Percentiles rank a stretch among this genome's conserved stretches.
phyloP scores from a whole-genome alignment of 1,284 basidiomycete genomes.

The Apiotrichum gamsii region DNA sequence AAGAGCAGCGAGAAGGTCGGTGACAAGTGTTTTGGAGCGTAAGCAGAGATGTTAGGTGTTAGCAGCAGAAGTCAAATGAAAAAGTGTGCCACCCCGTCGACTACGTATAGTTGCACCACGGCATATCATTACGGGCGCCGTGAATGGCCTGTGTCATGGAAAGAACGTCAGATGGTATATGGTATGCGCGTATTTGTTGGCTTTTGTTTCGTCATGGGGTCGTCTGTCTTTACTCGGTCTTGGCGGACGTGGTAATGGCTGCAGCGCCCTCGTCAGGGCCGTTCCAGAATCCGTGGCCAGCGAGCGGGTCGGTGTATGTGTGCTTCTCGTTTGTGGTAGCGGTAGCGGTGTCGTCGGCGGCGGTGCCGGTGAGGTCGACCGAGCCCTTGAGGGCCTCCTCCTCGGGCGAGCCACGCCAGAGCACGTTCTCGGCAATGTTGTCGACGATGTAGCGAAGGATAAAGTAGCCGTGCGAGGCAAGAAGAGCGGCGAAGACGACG shows the following conservation, averaged over 20 bases:
- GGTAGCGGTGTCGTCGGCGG: not conserved
- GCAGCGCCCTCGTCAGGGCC: constrained; percentile 36
- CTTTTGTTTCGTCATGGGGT: too few species aligned
- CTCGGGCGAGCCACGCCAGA: constrained; percentile 68
- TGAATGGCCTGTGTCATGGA: too few species aligned
- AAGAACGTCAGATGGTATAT: too few species aligned
- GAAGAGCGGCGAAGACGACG: constrained; percentile 66
- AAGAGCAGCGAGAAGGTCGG: too few species aligned
- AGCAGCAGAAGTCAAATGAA: too few species aligned
- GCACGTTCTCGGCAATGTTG: constrained; percentile 62
- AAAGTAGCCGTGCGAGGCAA: constrained; percentile 73
- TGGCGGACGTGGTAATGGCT: constrained; percentile 31
- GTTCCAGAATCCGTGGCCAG: constrained; percentile 36
- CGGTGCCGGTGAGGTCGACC: not conserved
- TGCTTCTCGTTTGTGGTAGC: not conserved
- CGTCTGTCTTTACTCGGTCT: constrained; percentile 36
- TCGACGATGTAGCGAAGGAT: constrained; percentile 59
- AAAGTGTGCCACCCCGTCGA: too few species aligned
- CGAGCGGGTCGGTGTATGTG: not conserved
- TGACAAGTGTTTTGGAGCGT: too few species aligned
- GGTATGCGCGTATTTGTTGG: too few species aligned
- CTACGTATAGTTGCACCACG: too few species aligned
- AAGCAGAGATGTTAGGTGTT: too few species aligned
- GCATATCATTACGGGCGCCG: too few species aligned
- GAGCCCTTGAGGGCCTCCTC: constrained; percentile 28